Conservation (phyloP, 2,329 filamentous ascomycete genomes). For the Xylariaceae sp. region DNA sequence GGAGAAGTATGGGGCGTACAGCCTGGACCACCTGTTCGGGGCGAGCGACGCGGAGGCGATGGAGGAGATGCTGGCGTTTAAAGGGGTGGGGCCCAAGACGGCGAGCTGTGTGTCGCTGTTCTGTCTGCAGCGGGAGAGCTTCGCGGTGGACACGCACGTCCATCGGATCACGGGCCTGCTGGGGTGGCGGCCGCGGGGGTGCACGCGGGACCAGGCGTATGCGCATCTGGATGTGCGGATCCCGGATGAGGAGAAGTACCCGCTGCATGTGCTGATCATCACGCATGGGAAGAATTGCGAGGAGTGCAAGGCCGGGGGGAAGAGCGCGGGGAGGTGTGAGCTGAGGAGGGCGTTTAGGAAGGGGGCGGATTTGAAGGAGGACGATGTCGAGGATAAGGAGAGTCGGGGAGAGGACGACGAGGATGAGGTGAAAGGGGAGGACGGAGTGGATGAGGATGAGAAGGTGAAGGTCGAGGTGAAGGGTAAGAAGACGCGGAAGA, state of each 20-base stretch:
- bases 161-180: conserved; percentile 44
- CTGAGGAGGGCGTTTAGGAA: conserved; percentile 35
- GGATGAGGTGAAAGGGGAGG: conserved; percentile 7
- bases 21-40: conserved; percentile 45
- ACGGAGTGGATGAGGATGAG: conserved; percentile 7
- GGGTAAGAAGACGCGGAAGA: too few relatives aligned
- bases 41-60: conserved; percentile 42
- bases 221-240: conserved; percentile 45
- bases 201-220: conserved; percentile 41
- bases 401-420: conserved; percentile 8
- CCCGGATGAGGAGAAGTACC: conserved; percentile 46
- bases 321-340: conserved; percentile 34
- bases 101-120: conserved; percentile 50
- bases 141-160: conserved; percentile 52
- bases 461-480: not conserved
- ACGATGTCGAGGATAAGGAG: conserved; percentile 16
- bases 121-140: conserved; percentile 42
- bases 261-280: conserved; percentile 45
- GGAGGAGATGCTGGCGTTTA: conserved; percentile 44
- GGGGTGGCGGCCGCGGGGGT: conserved; percentile 41
- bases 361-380: conserved; percentile 15
- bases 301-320: conserved; percentile 42
- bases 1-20: conserved; percentile 36
- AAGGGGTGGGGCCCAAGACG: conserved; percentile 51
- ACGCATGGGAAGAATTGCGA: conserved; percentile 41